Conservation (phyloP, 345 rosid species). For the Dipteronia sinensis region DNA sequence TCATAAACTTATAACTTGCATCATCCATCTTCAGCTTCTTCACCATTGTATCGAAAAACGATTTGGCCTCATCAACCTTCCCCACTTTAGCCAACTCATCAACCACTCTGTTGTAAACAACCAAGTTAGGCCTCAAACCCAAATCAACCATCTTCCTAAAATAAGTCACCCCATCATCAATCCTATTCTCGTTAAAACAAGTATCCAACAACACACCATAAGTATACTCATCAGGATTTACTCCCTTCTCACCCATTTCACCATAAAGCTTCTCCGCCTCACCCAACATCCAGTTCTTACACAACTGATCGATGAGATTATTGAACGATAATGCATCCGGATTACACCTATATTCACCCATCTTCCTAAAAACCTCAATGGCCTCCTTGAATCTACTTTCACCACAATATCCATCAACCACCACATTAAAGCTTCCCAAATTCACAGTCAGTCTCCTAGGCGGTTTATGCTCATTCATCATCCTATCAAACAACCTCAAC, state of each 20-base stretch:
- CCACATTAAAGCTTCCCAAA: constrained; percentile 87
- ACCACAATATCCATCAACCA: constrained; percentile 73
- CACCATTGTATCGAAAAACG: constrained; percentile 75
- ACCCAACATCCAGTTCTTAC: constrained; percentile 60
- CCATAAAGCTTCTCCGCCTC: constrained; percentile 74
- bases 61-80: constrained; percentile 76
- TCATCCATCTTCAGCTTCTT: constrained; percentile 85
- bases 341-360: constrained; percentile 64
- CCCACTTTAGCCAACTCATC: constrained; percentile 61
- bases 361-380: constrained; percentile 62
- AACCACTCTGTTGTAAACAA: constrained; percentile 69
- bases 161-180: constrained; percentile 82
- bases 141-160: constrained; percentile 71
- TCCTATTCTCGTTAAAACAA: constrained; percentile 57
- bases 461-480: constrained; percentile 66
- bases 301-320: constrained; percentile 78
- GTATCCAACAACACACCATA: constrained; percentile 73
- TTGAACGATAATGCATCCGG: constrained; percentile 72
- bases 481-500: constrained; percentile 65
- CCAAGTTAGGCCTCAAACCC: constrained; percentile 73
- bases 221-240: constrained; percentile 85
- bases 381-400: constrained; percentile 70
- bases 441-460: constrained; percentile 65
- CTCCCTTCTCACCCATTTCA: constrained; percentile 80
- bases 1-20: constrained; percentile 74